Conservation (phyloP, 257 asterid species). For the Ajuga chamaepitys region DNA sequence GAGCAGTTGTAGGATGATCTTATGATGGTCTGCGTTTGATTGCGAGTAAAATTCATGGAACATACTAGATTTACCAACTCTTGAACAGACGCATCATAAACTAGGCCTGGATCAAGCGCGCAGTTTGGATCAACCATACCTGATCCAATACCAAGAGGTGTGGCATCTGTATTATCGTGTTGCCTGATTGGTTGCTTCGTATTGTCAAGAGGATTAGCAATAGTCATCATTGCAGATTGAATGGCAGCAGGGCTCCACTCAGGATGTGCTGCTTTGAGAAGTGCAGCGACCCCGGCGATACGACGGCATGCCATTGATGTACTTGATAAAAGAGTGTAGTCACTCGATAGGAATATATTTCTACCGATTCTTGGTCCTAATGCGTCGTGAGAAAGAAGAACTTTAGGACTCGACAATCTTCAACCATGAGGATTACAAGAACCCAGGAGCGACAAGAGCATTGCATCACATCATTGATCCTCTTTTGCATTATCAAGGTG, state of each 20-base stretch:
- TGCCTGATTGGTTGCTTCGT: conserved; percentile 22
- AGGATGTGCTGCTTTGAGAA: conserved; percentile 34
- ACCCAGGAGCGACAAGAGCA: too few relatives aligned
- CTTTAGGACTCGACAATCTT: too few relatives aligned
- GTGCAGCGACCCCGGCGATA: conserved; percentile 25
- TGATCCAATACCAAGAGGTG: conserved; percentile 28
- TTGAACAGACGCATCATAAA: conserved; percentile 23
- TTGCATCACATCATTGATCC: too few relatives aligned
- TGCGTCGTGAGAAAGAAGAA: conserved; percentile 13
- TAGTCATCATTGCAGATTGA: conserved; percentile 36
- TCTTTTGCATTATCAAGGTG: too few relatives aligned
- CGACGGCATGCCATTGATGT: conserved; percentile 39
- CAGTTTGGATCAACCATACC: conserved; percentile 33
- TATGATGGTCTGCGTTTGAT: conserved; percentile 30
- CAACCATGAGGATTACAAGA: too few relatives aligned
- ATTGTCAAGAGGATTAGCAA: conserved; percentile 28
- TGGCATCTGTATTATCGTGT: not conserved
- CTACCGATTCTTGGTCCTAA: conserved; percentile 15
- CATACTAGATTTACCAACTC: conserved; percentile 32
- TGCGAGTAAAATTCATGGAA: conserved; percentile 28
- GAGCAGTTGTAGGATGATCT: conserved; percentile 34
- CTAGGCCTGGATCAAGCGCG: conserved; percentile 36
- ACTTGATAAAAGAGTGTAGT: conserved; percentile 20
- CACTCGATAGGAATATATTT: conserved; percentile 7
- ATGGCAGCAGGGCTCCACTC: conserved; percentile 35